Conservation (phyloP, 768 basidiomycete genomes). For the Tephrocybe sp. region DNA sequence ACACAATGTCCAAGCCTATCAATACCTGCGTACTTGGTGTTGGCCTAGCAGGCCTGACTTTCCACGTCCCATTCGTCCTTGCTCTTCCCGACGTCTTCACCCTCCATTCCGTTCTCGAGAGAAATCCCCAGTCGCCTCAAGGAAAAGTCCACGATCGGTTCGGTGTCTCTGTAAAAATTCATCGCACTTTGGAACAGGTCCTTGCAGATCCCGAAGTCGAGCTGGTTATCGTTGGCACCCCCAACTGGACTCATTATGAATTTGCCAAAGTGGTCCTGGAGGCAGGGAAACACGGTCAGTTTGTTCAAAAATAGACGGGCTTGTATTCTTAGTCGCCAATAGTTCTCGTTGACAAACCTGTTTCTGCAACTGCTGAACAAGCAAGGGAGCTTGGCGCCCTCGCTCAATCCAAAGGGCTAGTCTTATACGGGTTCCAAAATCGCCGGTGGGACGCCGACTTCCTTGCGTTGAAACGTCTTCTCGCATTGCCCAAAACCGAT, state of each 20-base stretch:
- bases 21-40: constrained; percentile 72
- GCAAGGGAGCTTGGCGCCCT: constrained; percentile 59
- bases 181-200: constrained; percentile 59
- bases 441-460: constrained; percentile 81
- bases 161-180: constrained; percentile 53
- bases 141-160: constrained; percentile 69
- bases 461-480: constrained; percentile 57
- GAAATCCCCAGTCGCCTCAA: constrained; percentile 57
- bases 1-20: constrained; percentile 45
- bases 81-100: constrained; percentile 68
- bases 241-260: constrained; percentile 69
- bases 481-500: constrained; percentile 49
- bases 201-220: constrained; percentile 64
- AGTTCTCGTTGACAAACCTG: constrained; percentile 83
- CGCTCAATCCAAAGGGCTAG: constrained; percentile 55
- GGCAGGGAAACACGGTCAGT: constrained; percentile 69
- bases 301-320: background rate
- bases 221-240: constrained; percentile 65
- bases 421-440: constrained; percentile 74
- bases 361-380: constrained; percentile 57
- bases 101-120: constrained; percentile 72
- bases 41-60: constrained; percentile 73
- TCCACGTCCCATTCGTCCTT: constrained; percentile 79
- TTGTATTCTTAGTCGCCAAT: background rate
- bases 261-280: constrained; percentile 63